A percentile compares a stretch with the other conserved stretches of the same genome.
These are phyloP conservation scores for Plasmodium relictum DNA, from an alignment of 169 alveolate species.

Conservation along the genomic window DNA sequence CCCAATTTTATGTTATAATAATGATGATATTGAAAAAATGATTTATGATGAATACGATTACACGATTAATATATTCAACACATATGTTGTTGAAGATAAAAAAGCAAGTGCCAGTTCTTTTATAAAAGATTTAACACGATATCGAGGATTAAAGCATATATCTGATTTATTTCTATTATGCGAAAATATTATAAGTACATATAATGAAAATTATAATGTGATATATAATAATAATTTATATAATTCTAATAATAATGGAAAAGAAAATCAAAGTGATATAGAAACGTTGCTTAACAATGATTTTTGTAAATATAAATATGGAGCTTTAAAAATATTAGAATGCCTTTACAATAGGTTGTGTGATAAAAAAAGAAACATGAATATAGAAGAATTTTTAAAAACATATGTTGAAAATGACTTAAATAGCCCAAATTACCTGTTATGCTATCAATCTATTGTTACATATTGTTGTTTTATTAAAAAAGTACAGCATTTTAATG, in stretches of 20 bases:
- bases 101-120: conserved; percentile 48
- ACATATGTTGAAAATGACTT: conserved; percentile 62
- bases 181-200: conserved; percentile 43
- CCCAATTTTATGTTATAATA: conserved; percentile 61
- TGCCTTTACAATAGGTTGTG: conserved; percentile 53
- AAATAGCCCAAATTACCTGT: conserved; percentile 48
- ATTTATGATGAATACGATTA: conserved; percentile 55
- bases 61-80: conserved; percentile 66
- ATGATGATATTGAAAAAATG: conserved; percentile 61
- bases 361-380: conserved; percentile 74
- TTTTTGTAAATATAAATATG: conserved; percentile 71
- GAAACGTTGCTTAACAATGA: conserved; percentile 31
- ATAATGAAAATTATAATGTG: conserved; percentile 40
- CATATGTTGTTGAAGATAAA: conserved; percentile 57
- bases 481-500: conserved; percentile 28
- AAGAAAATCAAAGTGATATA: neutral
- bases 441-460: conserved; percentile 68
- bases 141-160: conserved; percentile 60
- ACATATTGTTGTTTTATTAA: conserved; percentile 69
- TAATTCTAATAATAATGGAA: neutral
- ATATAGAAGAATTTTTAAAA: conserved; percentile 62
- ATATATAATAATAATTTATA: conserved; percentile 4
- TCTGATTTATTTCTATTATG: conserved; percentile 48
- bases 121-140: conserved; percentile 61
- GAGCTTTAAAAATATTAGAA: conserved; percentile 46